Conservation (phyloP, 1,139 yeast species). For the Nakaseomyces glabratus region DNA sequence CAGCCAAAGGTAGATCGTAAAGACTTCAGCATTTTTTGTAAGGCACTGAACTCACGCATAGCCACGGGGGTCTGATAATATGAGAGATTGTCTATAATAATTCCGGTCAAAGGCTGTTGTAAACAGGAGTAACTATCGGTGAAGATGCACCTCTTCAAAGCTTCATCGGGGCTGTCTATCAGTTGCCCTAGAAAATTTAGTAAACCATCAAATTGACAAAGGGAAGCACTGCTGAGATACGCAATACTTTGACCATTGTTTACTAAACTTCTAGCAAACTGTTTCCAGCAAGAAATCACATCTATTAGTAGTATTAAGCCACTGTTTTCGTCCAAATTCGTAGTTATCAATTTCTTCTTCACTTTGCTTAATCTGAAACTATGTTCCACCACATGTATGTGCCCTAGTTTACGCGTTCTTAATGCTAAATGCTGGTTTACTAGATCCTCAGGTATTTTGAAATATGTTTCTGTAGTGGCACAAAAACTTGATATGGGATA, state of each 20-base stretch:
- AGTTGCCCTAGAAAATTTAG: constrained; percentile 22
- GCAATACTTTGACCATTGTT: constrained; percentile 5
- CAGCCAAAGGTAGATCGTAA: constrained; percentile 25
- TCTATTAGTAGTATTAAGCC: constrained; percentile 18
- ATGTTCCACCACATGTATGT: constrained; percentile 23
- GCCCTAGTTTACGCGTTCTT: constrained; percentile 8
- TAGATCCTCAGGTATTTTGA: constrained; percentile 10
- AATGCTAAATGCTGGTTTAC: constrained; percentile 1
- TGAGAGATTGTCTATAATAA: constrained; percentile 28
- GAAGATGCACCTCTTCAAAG: constrained; percentile 19
- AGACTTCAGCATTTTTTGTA: constrained; percentile 16
- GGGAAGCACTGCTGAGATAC: constrained; percentile 1
- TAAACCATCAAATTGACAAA: constrained; percentile 10
- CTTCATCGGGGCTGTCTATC: constrained; percentile 19
- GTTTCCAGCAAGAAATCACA: constrained; percentile 19
- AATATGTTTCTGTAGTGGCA: constrained; percentile 9
- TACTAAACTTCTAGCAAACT: neutral
- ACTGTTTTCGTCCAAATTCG: constrained; percentile 6
- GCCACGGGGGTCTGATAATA: constrained; percentile 14
- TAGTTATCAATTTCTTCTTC: constrained; percentile 11
- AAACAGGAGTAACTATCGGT: constrained; percentile 7
- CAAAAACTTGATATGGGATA: constrained; percentile 23
- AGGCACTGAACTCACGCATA: constrained; percentile 9
- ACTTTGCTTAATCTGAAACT: constrained; percentile 17
- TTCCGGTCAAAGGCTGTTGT: constrained; percentile 18